Evolutionary conservation across 1,139 yeast species (phyloP).

Genomic region (Sugiyamaella sp.): DNA sequence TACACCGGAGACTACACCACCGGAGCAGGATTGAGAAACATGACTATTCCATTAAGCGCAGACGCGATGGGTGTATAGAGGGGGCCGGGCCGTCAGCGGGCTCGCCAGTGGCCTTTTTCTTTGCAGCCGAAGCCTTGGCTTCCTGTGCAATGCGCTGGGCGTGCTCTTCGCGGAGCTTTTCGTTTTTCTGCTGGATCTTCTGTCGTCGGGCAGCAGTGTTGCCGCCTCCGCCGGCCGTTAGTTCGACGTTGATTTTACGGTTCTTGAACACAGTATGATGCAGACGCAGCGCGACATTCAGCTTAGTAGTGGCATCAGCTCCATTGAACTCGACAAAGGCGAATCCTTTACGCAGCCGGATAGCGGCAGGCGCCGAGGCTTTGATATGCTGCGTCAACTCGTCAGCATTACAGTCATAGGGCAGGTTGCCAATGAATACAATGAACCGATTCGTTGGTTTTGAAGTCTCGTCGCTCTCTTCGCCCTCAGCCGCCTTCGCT

Average conservation of each 20-base stretch:
- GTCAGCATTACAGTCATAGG: constrained; percentile 65
- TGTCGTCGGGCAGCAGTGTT: constrained; percentile 69
- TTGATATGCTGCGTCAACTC: constrained; percentile 76
- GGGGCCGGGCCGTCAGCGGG: constrained; percentile 15
- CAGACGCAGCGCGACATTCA: constrained; percentile 74
- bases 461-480: constrained; percentile 53
- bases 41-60: constrained; percentile 20
- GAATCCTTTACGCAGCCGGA: constrained; percentile 82
- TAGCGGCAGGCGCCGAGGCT: constrained; percentile 73
- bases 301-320: constrained; percentile 66
- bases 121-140: constrained; percentile 30
- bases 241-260: constrained; percentile 87
- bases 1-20: too few species aligned
- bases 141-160: constrained; percentile 42
- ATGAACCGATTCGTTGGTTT: constrained; percentile 60
- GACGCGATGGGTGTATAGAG: constrained; percentile 35
- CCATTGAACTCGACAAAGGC: constrained; percentile 87
- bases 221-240: constrained; percentile 99
- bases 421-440: constrained; percentile 89
- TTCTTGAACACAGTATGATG: constrained; percentile 72
- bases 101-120: constrained; percentile 23
- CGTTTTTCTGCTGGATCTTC: constrained; percentile 80
- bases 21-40: too few species aligned
- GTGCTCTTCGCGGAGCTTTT: constrained; percentile 67
- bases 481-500: constrained; percentile 18